Percentiles rank a stretch among this genome's conserved stretches.
These are phyloP conservation scores for Pseudopediastrum boryanum DNA, from an alignment of 139 green algal species.

Conservation along the genomic window DNA sequence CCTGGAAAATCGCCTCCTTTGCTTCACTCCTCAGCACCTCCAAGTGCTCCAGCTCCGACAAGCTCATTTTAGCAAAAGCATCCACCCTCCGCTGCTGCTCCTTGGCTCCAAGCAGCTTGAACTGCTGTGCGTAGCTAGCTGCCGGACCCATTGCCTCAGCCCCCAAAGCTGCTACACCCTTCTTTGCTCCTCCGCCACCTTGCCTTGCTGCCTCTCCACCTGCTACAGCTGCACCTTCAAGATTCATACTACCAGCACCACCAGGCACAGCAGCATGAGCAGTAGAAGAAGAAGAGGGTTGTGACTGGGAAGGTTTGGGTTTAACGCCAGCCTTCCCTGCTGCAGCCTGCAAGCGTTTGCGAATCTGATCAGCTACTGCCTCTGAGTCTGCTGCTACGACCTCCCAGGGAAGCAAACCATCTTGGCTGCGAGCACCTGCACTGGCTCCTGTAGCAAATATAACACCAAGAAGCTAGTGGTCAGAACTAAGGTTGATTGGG, in stretches of 20 bases:
- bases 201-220: background rate
- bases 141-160: background rate
- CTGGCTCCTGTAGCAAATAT: background rate
- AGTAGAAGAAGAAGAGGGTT: background rate
- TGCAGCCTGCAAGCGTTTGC: background rate
- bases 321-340: background rate
- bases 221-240: background rate
- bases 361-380: background rate
- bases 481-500: no score
- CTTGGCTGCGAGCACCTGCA: conserved; percentile 8
- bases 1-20: conserved; percentile 15
- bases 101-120: background rate
- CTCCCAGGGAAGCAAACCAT: conserved; percentile 11
- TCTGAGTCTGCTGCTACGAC: background rate
- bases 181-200: background rate
- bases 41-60: conserved; percentile 24
- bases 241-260: background rate
- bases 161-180: background rate
- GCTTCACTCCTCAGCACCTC: conserved; percentile 14
- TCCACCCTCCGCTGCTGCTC: conserved; percentile 40
- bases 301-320: background rate
- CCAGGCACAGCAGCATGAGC: background rate
- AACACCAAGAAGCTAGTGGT: no score
- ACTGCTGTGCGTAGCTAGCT: conserved; percentile 28
- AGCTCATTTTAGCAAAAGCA: conserved; percentile 31